Percentiles rank a stretch among this genome's conserved stretches.
These are phyloP conservation scores for Penicillium janthinellum DNA, from an alignment of 2,329 filamentous ascomycete species.

Conservation along the genomic window DNA sequence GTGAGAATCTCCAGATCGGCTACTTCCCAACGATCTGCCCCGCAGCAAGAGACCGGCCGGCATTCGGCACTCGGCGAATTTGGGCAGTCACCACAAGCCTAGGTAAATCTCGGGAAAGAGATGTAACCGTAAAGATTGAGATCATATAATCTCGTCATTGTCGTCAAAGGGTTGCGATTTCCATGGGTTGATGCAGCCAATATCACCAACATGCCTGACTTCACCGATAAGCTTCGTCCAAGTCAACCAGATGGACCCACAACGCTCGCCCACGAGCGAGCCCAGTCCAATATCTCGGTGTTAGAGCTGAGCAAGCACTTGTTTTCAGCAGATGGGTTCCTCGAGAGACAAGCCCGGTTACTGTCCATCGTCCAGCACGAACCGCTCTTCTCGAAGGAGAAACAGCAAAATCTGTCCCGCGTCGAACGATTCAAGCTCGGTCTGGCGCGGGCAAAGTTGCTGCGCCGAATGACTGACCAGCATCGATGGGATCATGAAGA, in stretches of 20 bases:
- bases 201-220: constrained; percentile 48
- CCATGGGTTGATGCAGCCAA: background rate
- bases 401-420: constrained; percentile 54
- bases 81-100: background rate
- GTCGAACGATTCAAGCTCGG: constrained; percentile 57
- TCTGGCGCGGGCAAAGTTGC: constrained; percentile 54
- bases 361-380: constrained; percentile 49
- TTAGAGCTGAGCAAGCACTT: constrained; percentile 51
- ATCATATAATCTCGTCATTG: background rate
- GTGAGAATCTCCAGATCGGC: constrained; percentile 12
- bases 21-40: constrained; percentile 20
- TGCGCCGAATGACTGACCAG: constrained; percentile 49
- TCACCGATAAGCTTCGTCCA: constrained; percentile 53
- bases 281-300: constrained; percentile 47
- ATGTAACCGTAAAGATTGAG: background rate
- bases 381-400: constrained; percentile 53
- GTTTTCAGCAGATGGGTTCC: constrained; percentile 51
- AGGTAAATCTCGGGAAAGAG: constrained; percentile 1
- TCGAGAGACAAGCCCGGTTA: constrained; percentile 51
- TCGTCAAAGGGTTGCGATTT: background rate
- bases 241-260: constrained; percentile 49
- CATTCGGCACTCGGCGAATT: constrained; percentile 26
- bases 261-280: constrained; percentile 50
- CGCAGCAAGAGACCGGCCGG: constrained; percentile 13
- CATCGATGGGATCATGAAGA: constrained; percentile 54